Evolutionary conservation across 2,329 filamentous ascomycete species (phyloP), one percentile per base, ranked within the genome.

Genomic region (Scleromitrula shiraiana): DNA sequence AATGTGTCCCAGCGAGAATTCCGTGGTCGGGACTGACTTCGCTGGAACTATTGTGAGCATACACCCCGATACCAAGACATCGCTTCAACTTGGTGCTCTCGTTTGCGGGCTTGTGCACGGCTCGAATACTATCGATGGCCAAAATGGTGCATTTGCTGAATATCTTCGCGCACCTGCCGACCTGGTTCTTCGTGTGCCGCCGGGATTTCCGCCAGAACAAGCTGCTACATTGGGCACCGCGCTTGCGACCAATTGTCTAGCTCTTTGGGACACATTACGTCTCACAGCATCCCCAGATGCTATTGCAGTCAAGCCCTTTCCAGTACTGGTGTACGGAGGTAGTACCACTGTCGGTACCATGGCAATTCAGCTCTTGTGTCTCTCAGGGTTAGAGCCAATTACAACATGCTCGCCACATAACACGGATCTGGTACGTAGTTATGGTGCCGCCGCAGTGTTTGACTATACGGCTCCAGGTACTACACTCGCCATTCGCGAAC

Each of bases 331-430:
- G 7, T 44, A 44, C 20, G 41, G 41, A 4, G 41, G 27, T 5
- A 44, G 41, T 22, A 44, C 41, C 2, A 9, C 41, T 10, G 8
- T 8, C 22, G 41, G 41, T 8, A 44, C 41, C 14, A 44, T 44
- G 41, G 30, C 41, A 19, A 26, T 44, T 14, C 41, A 44, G 14
- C 8, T 44, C 8, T 19, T 44, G 14, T 12, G 20, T 12, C 30
- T 44, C 26, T 49, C 37, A 20, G 41, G 46, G 20, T 15, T 45
- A 20, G 39, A 41, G 15, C 46, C 51, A 0, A 55, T 70, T 35
- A 53, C 63, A 10, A 67, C 65, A 5, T 67, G 65, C 50, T 69
- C 67, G 2, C 61, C 64, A 7, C 39, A 47, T 7, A 68, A 65
- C 38, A 24, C 14, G 24, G 26, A 29, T 12, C 12, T 29, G 26